A percentile compares a stretch with the other conserved stretches of the same genome.
phyloP scores from a whole-genome alignment of 2,329 filamentous ascomycete genomes.

The Exserohilum rostratum region DNA sequence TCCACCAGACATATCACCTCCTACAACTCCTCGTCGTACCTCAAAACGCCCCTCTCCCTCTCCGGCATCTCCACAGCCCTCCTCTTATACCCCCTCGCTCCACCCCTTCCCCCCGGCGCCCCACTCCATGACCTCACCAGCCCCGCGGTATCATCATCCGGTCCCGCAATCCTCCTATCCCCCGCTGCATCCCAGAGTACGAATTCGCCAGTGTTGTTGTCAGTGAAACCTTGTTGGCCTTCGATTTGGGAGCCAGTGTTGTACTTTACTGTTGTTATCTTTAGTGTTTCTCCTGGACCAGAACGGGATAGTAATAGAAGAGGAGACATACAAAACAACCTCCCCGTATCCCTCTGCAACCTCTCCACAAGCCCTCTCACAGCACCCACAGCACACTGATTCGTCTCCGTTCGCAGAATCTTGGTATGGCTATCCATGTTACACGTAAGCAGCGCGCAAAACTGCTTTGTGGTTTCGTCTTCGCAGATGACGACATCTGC shows the following conservation, averaged over 20 bases:
- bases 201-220: conserved; percentile 10
- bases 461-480: conserved; percentile 58
- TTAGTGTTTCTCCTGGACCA: no score
- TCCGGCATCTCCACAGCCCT: neutral
- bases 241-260: conserved; percentile 22
- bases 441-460: conserved; percentile 92
- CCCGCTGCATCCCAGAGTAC: conserved; percentile 4
- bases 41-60: neutral
- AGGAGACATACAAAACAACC: conserved; percentile 25
- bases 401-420: conserved; percentile 73
- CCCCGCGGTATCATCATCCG: conserved; percentile 20
- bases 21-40: neutral
- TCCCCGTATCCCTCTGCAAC: conserved; percentile 29
- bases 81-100: neutral
- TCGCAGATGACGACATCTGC: conserved; percentile 28
- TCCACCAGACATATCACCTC: no score
- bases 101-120: neutral
- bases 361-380: conserved; percentile 23
- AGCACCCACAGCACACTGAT: conserved; percentile 71
- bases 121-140: conserved; percentile 5
- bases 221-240: conserved; percentile 24
- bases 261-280: conserved; percentile 26
- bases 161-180: conserved; percentile 2
- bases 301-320: neutral
- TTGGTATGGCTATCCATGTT: conserved; percentile 81